Base-by-base conservation (phyloP, 2,329 filamentous ascomycete species). In the Alternaria viburni region DNA sequence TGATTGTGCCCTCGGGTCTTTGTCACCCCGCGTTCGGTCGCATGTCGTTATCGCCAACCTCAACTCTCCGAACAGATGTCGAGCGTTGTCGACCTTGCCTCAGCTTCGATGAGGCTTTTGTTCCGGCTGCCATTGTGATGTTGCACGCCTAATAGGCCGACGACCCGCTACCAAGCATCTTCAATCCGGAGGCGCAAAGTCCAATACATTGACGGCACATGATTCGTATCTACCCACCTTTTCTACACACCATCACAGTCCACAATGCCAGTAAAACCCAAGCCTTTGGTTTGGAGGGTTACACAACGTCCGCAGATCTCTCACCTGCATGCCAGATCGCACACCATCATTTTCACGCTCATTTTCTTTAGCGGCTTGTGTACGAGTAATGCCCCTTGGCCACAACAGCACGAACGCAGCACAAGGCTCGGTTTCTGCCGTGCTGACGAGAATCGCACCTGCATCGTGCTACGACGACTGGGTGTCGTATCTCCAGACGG, bases 391-490 rank as follows among this genome's bases (percentile, higher is more conserved):
- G 57, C 57, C 32, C 56, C 50, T 63, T 50, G 57, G 19, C 30
- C 51, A 59, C 50, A 7, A 28, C 44, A 54, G 50, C 45, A 57
- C 57, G 54, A 58, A 41, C 54, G 47, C 57, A 52, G 26, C 45
- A 43, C 32, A 25, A 32, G 49, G 60, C 60, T 32, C 41, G 23
- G 52, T 36, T 25, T 25, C 28, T 30, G 43, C 44, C 61, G 26
- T 50, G 50, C 51, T 54, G 44, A 64, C 32, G 52, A 58, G 49
- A 65, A 65, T 25, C 47, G 56, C 68, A 67, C 69, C 67, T 71
- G 66, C 68, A 69, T 71, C 62, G 71, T 71, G 65, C 69, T 19
- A 70, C 68, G 28, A 64, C 47, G 47, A 58, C 49, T 61, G 56
- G 57, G 46, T 30, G 17, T 45, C 44, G 30, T 54, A 60, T 58